Percentiles rank a stretch among this genome's conserved stretches.
Evolutionary conservation across 2,329 filamentous ascomycete genomes (phyloP).

Genomic region (Stemphylium lycopersici): DNA sequence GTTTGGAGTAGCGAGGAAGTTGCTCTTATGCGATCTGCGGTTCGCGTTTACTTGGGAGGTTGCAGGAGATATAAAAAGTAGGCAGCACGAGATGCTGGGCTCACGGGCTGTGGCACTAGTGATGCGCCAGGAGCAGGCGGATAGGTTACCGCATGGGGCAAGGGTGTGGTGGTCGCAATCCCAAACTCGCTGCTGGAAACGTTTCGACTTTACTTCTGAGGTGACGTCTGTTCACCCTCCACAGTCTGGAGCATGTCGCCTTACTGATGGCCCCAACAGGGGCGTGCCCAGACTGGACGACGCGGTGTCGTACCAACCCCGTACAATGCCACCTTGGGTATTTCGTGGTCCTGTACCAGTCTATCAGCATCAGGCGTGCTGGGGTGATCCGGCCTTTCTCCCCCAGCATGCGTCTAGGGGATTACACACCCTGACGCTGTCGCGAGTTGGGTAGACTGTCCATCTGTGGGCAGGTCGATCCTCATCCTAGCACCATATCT

Average conservation of each 20-base stretch:
- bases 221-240: not conserved
- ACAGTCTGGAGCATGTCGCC: not conserved
- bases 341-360: not conserved
- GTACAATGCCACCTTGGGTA: not conserved
- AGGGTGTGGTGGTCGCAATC: not conserved
- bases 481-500: not conserved
- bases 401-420: too few relatives aligned
- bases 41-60: slow-evolving; percentile 15
- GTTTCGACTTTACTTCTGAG: not conserved
- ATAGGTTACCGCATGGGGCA: slow-evolving; percentile 23
- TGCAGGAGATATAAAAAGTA: slow-evolving; percentile 27
- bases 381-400: too few relatives aligned
- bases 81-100: slow-evolving; percentile 21
- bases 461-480: not conserved
- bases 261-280: not conserved
- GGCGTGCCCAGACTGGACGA: not conserved
- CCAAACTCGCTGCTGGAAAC: not conserved
- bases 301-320: not conserved
- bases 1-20: not conserved
- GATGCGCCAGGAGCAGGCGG: slow-evolving; percentile 18
- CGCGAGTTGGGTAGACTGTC: not conserved
- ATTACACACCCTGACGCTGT: not conserved
- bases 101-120: slow-evolving; percentile 20
- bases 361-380: not conserved
- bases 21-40: slow-evolving; percentile 1